Evolutionary conservation across 2,329 filamentous ascomycete species (phyloP), one percentile per base, ranked within the genome.

Genomic region (Talaromyces funiculosus): DNA sequence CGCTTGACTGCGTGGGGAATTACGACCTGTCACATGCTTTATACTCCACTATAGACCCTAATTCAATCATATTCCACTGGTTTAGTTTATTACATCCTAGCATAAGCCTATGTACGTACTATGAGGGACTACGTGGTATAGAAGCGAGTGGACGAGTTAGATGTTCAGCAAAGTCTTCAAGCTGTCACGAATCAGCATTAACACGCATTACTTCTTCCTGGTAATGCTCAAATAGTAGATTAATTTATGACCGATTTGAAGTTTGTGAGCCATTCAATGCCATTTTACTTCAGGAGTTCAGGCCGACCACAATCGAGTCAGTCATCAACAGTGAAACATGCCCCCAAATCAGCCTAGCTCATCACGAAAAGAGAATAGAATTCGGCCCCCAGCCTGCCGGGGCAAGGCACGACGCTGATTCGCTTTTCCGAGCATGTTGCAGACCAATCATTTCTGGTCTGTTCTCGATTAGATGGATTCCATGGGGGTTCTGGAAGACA

Each of bases 1-100:
- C 45, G 8, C 12, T 26, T 31, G 45, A 18, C 26, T 31, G 26
- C 24, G 12, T 33, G n/a, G 29, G 26, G 29, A 31, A 51, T 14
- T 20, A 51, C 45, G 45, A 33, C 22, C 45, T 51, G 45, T 51
- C 45, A 51, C 45, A 51, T 51, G 29, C n/a, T 51, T 51, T 51
- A 33, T 20, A 31, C 10, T 20, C 20, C 20, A 51, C 18, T 29
- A 26, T 45, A 51, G 10, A 20, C 45, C 29, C 29, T 33, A 51
- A 10, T 22, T 33, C 35, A 51, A 14, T 51, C 22, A 51, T 6
- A 31, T 33, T 16, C 12, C 9, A 29, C n/a, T 51, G 29, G 22
- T 20, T 33, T 22, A 47, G 26, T 9, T 45, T 12, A 14, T n/a
- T 45, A 22, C 42, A 43, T 43, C 12, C 2, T 3, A 43, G 40